Conservation (phyloP, 2,329 filamentous ascomycete genomes). For the Celoporthe dispersa region DNA sequence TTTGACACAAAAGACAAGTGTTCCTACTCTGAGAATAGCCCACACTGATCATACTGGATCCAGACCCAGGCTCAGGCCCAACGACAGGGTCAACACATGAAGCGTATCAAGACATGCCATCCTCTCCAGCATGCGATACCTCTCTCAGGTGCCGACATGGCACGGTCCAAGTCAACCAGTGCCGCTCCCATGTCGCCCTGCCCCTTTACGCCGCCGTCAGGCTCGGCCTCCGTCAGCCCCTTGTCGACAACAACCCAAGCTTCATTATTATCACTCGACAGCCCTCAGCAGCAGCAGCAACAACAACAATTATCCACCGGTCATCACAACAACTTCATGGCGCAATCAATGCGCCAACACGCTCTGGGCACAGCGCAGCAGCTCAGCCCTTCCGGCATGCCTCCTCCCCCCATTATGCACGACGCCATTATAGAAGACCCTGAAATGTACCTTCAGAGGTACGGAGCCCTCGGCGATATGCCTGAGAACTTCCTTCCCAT, state of each 20-base stretch:
- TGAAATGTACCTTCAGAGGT: constrained; percentile 33
- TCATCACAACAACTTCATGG: constrained; percentile 28
- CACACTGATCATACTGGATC: neutral
- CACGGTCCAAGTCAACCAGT: constrained; percentile 48
- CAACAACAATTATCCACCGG: constrained; percentile 22
- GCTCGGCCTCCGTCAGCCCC: constrained; percentile 42
- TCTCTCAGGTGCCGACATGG: constrained; percentile 45
- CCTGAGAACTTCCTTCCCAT: constrained; percentile 4
- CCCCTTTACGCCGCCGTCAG: constrained; percentile 41
- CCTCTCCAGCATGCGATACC: constrained; percentile 34
- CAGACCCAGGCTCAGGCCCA: constrained; percentile 20
- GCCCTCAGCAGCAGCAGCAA: constrained; percentile 28
- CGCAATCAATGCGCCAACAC: constrained; percentile 17
- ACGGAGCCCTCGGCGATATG: constrained; percentile 14
- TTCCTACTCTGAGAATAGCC: constrained; percentile 14
- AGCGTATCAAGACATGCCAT: constrained; percentile 38
- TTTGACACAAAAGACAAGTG: constrained; percentile 1
- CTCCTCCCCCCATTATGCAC: constrained; percentile 24
- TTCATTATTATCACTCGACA: constrained; percentile 21
- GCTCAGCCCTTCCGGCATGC: neutral
- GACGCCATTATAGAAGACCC: constrained; percentile 32
- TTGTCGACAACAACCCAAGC: constrained; percentile 34
- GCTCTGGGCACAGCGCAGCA: constrained; percentile 11
- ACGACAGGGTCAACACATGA: constrained; percentile 31
- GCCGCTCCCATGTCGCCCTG: constrained; percentile 41